Conservation (phyloP, 306 rosid genomes). For the Medicago truncatula region DNA sequence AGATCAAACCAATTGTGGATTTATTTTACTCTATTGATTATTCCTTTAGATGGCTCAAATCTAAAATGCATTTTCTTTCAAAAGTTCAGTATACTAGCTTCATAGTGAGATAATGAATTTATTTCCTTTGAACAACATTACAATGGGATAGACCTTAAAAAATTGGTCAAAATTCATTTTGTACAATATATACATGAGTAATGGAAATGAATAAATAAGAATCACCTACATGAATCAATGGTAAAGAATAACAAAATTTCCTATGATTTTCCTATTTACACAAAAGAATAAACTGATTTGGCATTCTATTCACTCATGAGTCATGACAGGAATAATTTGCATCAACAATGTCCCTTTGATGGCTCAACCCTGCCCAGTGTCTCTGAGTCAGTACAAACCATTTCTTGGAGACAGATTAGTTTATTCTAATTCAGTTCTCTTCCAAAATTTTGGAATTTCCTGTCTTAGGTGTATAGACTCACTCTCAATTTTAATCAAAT, state of each 20-base stretch:
- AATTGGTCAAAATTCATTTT: slow-evolving; percentile 34
- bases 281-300: slow-evolving; percentile 48
- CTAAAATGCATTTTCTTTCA: not conserved
- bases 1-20: no score
- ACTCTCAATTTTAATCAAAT: slow-evolving; percentile 40
- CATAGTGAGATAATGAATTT: not conserved
- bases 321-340: slow-evolving; percentile 23
- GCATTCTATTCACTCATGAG: slow-evolving; percentile 35
- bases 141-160: slow-evolving; percentile 42
- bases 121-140: slow-evolving; percentile 30
- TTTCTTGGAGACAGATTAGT: slow-evolving; percentile 68
- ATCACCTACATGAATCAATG: slow-evolving; percentile 37
- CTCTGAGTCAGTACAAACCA: not conserved
- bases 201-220: slow-evolving; percentile 15
- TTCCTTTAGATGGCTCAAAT: no score
- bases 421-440: slow-evolving; percentile 40
- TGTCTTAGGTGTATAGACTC: slow-evolving; percentile 28
- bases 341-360: not conserved
- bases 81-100: not conserved
- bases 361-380: no score
- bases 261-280: slow-evolving; percentile 53
- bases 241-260: slow-evolving; percentile 48
- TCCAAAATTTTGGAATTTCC: slow-evolving; percentile 36
- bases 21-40: no score
- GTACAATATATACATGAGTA: slow-evolving; percentile 37